These are phyloP conservation scores for Fagus sylvatica DNA, from an alignment of 306 rosid species.

Conservation along the genomic window DNA sequence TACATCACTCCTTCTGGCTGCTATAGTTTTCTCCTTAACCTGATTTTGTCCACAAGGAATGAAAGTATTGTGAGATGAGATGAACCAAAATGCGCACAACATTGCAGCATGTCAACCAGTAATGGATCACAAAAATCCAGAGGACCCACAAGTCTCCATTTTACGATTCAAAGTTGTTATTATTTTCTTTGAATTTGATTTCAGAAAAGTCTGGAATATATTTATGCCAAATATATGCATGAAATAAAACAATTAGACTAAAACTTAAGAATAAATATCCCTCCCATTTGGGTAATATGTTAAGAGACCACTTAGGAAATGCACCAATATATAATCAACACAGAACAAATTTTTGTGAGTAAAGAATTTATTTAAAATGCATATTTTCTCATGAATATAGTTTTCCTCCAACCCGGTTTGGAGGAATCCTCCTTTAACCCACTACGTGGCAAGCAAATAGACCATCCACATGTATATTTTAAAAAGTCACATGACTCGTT, in stretches of 20 bases:
- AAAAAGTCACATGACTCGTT: no score
- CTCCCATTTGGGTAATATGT: not conserved
- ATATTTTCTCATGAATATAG: no score
- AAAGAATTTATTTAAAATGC: conserved; percentile 1
- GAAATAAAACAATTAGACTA: not conserved
- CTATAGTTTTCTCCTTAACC: conserved; percentile 99
- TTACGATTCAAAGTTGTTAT: not conserved
- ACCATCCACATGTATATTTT: no score
- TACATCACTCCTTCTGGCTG: conserved; percentile 86
- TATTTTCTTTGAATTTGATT: not conserved
- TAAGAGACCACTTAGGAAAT: conserved; percentile 10
- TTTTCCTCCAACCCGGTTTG: no score
- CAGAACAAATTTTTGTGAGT: not conserved
- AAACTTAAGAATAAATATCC: not conserved
- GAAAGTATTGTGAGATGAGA: conserved; percentile 17
- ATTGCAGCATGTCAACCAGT: not conserved
- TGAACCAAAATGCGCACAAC: conserved; percentile 2
- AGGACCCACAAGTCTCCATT: not conserved
- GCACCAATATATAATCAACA: not conserved
- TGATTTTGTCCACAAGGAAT: conserved; percentile 38
- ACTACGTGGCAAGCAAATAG: no score
- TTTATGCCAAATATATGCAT: not conserved
- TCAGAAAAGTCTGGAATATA: not conserved
- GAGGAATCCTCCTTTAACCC: no score
- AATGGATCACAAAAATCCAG: not conserved